Conservation (phyloP, 495 filamentous ascomycete genomes). For the Ascodesmis nigricans region DNA sequence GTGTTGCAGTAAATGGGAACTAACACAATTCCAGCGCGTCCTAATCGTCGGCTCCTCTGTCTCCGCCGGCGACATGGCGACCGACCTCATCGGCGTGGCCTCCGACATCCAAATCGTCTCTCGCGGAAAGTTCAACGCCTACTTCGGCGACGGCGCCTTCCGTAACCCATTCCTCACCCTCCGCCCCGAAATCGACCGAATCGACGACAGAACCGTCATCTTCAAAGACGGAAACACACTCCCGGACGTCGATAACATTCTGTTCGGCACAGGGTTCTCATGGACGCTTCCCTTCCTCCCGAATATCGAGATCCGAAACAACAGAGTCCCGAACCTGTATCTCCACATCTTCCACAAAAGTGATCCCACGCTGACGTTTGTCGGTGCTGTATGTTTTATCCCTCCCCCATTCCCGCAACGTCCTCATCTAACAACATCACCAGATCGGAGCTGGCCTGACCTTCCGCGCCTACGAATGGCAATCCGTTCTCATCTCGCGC, state of each 20-base stretch:
- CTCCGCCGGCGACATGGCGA: constrained; percentile 59
- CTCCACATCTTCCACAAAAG: no score
- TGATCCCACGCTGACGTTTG: no score
- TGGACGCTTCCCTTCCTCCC: constrained; percentile 36
- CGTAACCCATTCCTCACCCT: constrained; percentile 28
- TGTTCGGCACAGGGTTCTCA: constrained; percentile 36
- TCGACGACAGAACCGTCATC: constrained; percentile 25
- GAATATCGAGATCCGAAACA: constrained; percentile 28
- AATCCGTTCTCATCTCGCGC: no score
- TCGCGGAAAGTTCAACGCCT: constrained; percentile 27
- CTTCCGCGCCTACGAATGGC: no score
- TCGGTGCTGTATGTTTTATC: no score
- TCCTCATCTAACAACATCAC: no score
- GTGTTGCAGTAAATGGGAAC: no score
- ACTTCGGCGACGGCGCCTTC: constrained; percentile 32
- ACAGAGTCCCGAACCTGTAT: constrained; percentile 33
- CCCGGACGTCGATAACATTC: constrained; percentile 31
- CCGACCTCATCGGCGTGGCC: constrained; percentile 39
- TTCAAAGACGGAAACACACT: constrained; percentile 31
- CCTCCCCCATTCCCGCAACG: no score
- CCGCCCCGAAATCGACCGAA: constrained; percentile 27
- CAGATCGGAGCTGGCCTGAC: no score
- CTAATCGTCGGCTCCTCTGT: constrained; percentile 59
- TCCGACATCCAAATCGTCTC: constrained; percentile 27
- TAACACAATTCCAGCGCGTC: constrained; percentile 23